These are phyloP conservation scores for Calophaca sinica DNA, from an alignment of 306 rosid species.

Conservation along the genomic window DNA sequence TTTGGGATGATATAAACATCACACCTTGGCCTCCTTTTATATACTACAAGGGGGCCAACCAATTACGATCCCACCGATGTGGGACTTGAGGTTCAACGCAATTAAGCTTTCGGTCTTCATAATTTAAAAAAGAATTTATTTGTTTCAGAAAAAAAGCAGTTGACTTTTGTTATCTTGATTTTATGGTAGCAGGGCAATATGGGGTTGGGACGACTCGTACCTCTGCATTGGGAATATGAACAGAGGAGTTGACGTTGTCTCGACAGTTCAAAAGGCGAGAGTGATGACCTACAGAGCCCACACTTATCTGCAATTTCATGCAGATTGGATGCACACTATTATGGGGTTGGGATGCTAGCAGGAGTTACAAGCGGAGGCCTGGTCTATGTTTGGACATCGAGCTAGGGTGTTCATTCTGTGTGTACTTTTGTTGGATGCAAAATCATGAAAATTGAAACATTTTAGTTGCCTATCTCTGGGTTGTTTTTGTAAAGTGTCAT, in stretches of 20 bases:
- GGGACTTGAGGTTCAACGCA: too few species aligned
- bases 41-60: too few species aligned
- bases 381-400: constrained; percentile 54
- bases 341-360: constrained; percentile 57
- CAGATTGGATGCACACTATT: constrained; percentile 71
- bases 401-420: constrained; percentile 32
- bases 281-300: constrained; percentile 67
- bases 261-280: constrained; percentile 51
- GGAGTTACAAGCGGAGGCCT: constrained; percentile 64
- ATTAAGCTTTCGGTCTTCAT: constrained; percentile 21
- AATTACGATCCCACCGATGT: too few species aligned
- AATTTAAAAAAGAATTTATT: not conserved
- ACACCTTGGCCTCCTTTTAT: too few species aligned
- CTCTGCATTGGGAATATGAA: constrained; percentile 82
- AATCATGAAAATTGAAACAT: not conserved
- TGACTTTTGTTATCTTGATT: constrained; percentile 34
- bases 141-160: constrained; percentile 5
- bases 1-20: too few species aligned
- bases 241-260: constrained; percentile 80
- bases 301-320: constrained; percentile 83
- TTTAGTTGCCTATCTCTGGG: constrained; percentile 1
- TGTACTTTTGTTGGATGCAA: not conserved
- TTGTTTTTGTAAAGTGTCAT: not conserved
- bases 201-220: constrained; percentile 92
- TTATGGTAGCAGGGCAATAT: constrained; percentile 75